phyloP scores from a whole-genome alignment of 805 yeast genomes.

The Suhomyces kilbournensis region DNA sequence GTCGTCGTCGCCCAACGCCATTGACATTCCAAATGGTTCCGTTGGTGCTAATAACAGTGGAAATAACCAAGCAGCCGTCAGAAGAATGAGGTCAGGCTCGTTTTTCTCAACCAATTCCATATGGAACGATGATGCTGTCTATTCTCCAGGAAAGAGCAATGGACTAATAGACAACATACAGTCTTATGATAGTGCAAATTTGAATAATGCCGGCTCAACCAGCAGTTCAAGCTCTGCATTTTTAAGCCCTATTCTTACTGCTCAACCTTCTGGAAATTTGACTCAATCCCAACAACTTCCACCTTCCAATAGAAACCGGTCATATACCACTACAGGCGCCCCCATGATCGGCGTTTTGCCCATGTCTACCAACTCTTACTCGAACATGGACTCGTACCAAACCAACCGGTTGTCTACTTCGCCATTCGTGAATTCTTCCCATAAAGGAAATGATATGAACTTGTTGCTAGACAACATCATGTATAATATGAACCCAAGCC shows the following conservation, averaged over 20 bases:
- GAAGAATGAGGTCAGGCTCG: constrained; percentile 57
- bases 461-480: constrained; percentile 31
- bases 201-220: not conserved
- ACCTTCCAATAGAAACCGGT: constrained; percentile 37
- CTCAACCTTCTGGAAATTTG: constrained; percentile 12
- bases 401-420: constrained; percentile 19
- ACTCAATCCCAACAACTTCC: constrained; percentile 5
- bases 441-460: constrained; percentile 26
- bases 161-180: constrained; percentile 16
- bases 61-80: constrained; percentile 12
- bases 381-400: constrained; percentile 12
- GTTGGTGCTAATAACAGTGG: constrained; percentile 15
- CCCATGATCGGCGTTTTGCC: constrained; percentile 17
- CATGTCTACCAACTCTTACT: constrained; percentile 6
- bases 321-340: constrained; percentile 46
- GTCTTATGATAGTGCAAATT: constrained; percentile 7
- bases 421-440: constrained; percentile 20
- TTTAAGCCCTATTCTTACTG: constrained; percentile 18
- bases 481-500: constrained; percentile 18
- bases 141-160: constrained; percentile 12
- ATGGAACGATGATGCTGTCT: constrained; percentile 51
- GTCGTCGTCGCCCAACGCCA: constrained; percentile 11
- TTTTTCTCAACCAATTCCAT: constrained; percentile 50
- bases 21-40: constrained; percentile 18
- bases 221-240: constrained; percentile 15